Percentiles rank a stretch among this genome's conserved stretches.
These are phyloP conservation scores for Candida taoyuanica DNA, from an alignment of 805 yeast species.

Conservation along the genomic window DNA sequence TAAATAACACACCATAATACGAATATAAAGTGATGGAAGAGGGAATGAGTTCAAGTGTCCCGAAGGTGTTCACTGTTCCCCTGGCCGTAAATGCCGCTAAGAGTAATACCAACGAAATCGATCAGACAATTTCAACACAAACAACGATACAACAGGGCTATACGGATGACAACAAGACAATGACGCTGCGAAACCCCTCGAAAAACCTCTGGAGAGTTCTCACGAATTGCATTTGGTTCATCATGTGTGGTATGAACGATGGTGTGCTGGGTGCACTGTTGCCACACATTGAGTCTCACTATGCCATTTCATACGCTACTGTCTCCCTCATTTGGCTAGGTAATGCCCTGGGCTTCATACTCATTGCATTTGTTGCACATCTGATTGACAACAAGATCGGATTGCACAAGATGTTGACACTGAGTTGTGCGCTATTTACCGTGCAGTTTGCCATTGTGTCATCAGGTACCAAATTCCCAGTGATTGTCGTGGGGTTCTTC, in stretches of 20 bases:
- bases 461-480: conserved; percentile 46
- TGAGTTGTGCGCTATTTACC: conserved; percentile 34
- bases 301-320: conserved; percentile 42
- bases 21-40: no score
- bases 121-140: background rate
- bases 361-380: conserved; percentile 44
- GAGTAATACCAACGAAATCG: background rate
- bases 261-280: conserved; percentile 57
- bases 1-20: no score
- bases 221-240: conserved; percentile 37
- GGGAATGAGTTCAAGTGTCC: no score
- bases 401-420: conserved; percentile 32
- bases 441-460: conserved; percentile 41
- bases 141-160: background rate
- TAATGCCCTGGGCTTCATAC: conserved; percentile 50
- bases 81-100: background rate
- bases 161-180: background rate
- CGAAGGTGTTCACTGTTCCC: no score
- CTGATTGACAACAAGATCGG: conserved; percentile 38
- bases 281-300: conserved; percentile 46
- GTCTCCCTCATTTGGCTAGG: conserved; percentile 56
- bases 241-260: conserved; percentile 43
- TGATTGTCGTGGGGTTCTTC: conserved; percentile 45
- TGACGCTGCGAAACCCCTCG: conserved; percentile 41
- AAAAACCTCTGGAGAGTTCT: conserved; percentile 38